Conservation (phyloP, 371 early-diverging fungal genomes). For the Coemansia linderi region DNA sequence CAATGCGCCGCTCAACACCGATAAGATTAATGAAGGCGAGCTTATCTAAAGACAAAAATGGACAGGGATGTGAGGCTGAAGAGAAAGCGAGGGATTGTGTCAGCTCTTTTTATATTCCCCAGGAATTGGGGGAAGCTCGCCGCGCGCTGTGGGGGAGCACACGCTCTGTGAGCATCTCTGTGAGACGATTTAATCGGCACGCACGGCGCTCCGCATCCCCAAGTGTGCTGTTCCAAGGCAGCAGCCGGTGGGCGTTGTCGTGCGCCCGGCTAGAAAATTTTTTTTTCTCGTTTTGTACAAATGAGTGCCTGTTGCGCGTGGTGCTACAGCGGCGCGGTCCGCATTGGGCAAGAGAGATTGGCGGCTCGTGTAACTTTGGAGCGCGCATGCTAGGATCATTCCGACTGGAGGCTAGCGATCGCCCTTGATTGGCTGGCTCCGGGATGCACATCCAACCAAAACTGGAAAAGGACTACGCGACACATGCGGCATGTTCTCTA, state of each 20-base stretch:
- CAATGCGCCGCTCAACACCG: slow-evolving; percentile 8
- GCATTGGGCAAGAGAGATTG: background rate
- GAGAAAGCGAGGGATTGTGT: background rate
- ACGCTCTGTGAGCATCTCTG: background rate
- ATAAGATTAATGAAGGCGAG: slow-evolving; percentile 4
- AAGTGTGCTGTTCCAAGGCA: background rate
- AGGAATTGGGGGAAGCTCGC: background rate
- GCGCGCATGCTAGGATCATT: background rate
- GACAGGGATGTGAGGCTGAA: background rate
- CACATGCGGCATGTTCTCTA: background rate
- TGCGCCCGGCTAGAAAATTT: slow-evolving; percentile 5
- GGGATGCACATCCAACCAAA: background rate
- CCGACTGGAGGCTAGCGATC: background rate
- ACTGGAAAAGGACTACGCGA: background rate
- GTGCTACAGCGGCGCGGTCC: slow-evolving; percentile 4
- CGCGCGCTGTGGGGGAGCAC: background rate
- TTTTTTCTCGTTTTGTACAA: background rate
- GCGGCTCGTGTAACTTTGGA: background rate
- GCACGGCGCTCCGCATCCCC: background rate
- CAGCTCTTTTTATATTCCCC: background rate
- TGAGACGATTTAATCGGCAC: background rate
- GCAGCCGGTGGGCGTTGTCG: background rate
- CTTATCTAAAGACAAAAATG: background rate
- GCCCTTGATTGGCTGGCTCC: background rate
- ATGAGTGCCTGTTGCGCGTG: slow-evolving; percentile 8